Percentiles rank a stretch among this genome's conserved stretches.
Conservation (phyloP, 805 yeast species). For the Torulaspora gathmanii region DNA sequence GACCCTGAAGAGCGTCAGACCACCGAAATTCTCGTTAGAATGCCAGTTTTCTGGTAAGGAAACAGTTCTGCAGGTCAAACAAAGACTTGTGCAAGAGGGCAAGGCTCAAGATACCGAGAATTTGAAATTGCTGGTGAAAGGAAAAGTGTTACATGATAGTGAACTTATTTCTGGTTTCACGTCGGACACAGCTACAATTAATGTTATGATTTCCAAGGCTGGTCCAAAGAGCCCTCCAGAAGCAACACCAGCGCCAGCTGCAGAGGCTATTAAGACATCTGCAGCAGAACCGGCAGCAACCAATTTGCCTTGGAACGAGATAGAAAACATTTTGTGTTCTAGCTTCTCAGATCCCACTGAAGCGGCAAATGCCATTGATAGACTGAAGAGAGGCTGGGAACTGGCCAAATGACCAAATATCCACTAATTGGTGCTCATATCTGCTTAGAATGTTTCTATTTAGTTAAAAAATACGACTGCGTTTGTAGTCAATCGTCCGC, state of each 20-base stretch:
- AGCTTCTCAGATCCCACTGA: constrained; percentile 34
- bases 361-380: constrained; percentile 29
- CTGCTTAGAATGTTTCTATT: constrained; percentile 3
- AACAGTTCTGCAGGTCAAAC: constrained; percentile 36
- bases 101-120: constrained; percentile 38
- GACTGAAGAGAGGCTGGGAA: constrained; percentile 42
- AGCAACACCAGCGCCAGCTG: neutral
- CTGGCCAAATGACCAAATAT: constrained; percentile 23
- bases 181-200: constrained; percentile 37
- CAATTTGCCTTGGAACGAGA: constrained; percentile 44
- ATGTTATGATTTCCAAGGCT: constrained; percentile 41
- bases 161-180: constrained; percentile 35
- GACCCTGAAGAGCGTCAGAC: constrained; percentile 60
- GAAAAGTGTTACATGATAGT: constrained; percentile 57
- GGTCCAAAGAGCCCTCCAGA: constrained; percentile 6
- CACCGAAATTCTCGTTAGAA: constrained; percentile 56
- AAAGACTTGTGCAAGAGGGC: constrained; percentile 25
- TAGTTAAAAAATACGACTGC: neutral
- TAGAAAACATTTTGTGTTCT: constrained; percentile 34
- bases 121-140: constrained; percentile 52
- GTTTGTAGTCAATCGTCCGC: constrained; percentile 1
- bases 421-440: neutral
- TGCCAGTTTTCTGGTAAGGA: constrained; percentile 26
- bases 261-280: neutral
- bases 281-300: constrained; percentile 1